Base-by-base conservation (phyloP, 768 basidiomycete species). In the Boletus pseudopeckii region DNA sequence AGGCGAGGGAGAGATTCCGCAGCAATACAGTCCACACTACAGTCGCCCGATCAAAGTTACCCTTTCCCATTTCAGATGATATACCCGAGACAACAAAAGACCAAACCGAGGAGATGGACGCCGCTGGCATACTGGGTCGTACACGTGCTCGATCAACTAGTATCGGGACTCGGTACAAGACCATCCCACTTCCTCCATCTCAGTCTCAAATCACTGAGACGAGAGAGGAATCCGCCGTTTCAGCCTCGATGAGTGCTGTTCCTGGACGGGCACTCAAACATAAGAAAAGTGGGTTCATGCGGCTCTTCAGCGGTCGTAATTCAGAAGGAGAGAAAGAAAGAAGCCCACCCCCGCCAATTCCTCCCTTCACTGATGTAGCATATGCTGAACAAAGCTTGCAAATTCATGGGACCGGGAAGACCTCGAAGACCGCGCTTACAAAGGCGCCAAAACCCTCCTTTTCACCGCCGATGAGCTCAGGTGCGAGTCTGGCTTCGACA, bases 221-320 rank as follows among this genome's bases (percentile, higher is more conserved):
- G 30, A 72, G 70, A 37, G 78, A 77, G 6, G 82, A 80, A 33
- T 65, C 72, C 2, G 22, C 53, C 39, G 48, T 60, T 37, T 48
- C 40, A 57, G 51, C 36, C 56, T 60, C 51, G 41, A 49, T 9
- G 28, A 58, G 34, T 15, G 36, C 45, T 14, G 22, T 65, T 45
- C 63, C 73, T 26, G 73, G 72, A 10, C 86, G 82, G 60, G 58
- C 71, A 2, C 67, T 92, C 46, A 88, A 81, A 61, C 85, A 86
- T 55, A 90, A 87, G 75, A 91, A 86, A 67, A 91, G 89, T 57
- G 90, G 80, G 4, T 89, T 92, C 64, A 81, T 92, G 84, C 76
- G 86, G 47, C 71, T 92, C 11, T 90, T 92, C 65, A 82, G 85
- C 61, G 76, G 77, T 17, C 77, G 77, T 47, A 57, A 39, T 52